Evolutionary conservation across 495 filamentous ascomycete species (phyloP).

Genomic region (Podospora pseudocomata): DNA sequence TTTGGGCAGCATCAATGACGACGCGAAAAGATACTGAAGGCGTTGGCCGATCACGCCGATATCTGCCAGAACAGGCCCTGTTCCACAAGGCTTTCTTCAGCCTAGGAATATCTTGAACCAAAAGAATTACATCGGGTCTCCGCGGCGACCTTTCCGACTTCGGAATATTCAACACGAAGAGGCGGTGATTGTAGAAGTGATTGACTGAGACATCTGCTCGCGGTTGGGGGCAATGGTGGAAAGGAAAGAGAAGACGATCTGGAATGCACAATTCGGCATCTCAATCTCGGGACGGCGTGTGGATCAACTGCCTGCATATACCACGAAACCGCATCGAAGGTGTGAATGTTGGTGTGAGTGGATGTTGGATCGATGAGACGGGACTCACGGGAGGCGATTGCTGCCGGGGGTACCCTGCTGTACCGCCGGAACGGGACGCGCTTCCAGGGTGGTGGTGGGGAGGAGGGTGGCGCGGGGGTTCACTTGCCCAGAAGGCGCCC

Average conservation of each 20-base stretch:
- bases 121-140: not conserved
- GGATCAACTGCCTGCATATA: not conserved
- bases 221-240: not conserved
- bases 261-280: not conserved
- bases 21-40: conserved; percentile 10
- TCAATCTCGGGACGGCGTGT: not conserved
- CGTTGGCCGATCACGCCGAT: not conserved
- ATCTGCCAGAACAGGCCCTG: not conserved
- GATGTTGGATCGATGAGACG: not conserved
- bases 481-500: not conserved
- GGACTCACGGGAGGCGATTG: not conserved
- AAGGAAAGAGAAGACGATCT: not conserved
- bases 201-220: not conserved
- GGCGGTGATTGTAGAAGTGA: not conserved
- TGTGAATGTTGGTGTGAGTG: not conserved
- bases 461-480: too few species aligned
- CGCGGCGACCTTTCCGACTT: not conserved
- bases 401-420: conserved; percentile 10
- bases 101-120: not conserved
- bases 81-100: conserved; percentile 6
- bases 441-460: not conserved
- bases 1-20: conserved; percentile 19
- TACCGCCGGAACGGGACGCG: conserved; percentile 18
- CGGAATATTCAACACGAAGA: not conserved
- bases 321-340: not conserved